Evolutionary conservation across 441 rosid genomes (phyloP).

Genomic region (Euphorbia schlechtendalii): DNA sequence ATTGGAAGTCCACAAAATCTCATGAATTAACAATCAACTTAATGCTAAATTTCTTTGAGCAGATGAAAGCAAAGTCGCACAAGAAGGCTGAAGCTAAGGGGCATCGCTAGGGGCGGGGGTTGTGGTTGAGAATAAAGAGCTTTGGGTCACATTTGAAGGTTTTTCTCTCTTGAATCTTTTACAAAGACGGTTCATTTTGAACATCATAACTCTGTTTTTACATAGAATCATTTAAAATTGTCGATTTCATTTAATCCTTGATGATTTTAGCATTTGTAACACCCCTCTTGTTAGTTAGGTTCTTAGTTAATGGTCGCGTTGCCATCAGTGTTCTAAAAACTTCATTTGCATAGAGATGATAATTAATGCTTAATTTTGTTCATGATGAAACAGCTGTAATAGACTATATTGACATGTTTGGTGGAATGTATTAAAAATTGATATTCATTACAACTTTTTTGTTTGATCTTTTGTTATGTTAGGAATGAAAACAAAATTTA

Average conservation of each 20-base stretch:
- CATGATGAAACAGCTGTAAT: neutral
- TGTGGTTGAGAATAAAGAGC: slow-evolving; percentile 7
- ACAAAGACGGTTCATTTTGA: slow-evolving; percentile 2
- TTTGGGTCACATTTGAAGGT: neutral
- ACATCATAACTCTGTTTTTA: neutral
- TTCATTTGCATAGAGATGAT: neutral
- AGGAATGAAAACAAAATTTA: slow-evolving; percentile 18
- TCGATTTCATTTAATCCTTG: neutral
- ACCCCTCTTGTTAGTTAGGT: neutral
- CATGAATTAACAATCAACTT: neutral
- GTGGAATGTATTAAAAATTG: neutral
- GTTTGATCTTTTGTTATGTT: slow-evolving; percentile 15
- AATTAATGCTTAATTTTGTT: neutral
- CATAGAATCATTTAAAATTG: neutral
- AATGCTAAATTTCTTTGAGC: neutral
- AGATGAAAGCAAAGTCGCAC: slow-evolving; percentile 29
- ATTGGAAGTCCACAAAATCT: too few relatives aligned
- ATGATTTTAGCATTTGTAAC: neutral
- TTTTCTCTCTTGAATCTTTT: neutral
- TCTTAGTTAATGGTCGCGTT: neutral
- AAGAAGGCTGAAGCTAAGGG: slow-evolving; percentile 23
- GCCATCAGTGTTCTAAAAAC: neutral
- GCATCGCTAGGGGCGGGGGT: slow-evolving; percentile 15
- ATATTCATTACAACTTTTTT: neutral
- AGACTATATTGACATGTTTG: too few relatives aligned